These are phyloP conservation scores for Platanthera guangdongensis DNA, from an alignment of 106 monocot species.

Conservation along the genomic window DNA sequence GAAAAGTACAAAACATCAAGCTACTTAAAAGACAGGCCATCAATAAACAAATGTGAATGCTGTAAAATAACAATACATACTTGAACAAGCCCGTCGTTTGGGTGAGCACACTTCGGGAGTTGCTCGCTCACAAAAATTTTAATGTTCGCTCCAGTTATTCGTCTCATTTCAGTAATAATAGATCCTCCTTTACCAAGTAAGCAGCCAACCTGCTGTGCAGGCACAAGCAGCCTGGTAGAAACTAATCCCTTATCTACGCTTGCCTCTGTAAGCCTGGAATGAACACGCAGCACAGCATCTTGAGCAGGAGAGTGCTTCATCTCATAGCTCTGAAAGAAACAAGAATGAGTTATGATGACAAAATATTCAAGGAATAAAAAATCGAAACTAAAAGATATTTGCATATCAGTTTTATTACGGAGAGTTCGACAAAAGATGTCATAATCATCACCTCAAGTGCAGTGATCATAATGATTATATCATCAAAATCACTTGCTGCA, in stretches of 20 bases:
- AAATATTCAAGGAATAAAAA: neutral
- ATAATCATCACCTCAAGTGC: constrained; percentile 43
- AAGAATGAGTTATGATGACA: neutral
- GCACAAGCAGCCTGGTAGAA: constrained; percentile 75
- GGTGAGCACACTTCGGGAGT: constrained; percentile 65
- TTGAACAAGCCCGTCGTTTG: constrained; percentile 86
- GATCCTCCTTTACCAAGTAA: constrained; percentile 68
- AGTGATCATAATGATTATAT: constrained; percentile 65
- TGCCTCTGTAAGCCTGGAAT: constrained; percentile 48
- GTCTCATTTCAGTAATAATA: constrained; percentile 83
- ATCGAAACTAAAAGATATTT: neutral
- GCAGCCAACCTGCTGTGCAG: constrained; percentile 74
- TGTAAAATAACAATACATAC: constrained; percentile 16
- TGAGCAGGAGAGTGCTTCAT: constrained; percentile 63
- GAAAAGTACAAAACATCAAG: neutral
- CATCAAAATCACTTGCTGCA: constrained; percentile 57
- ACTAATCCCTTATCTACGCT: constrained; percentile 41
- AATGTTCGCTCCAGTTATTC: constrained; percentile 69
- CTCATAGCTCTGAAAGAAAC: constrained; percentile 49
- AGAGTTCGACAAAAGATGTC: neutral
- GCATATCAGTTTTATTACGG: neutral
- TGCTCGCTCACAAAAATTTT: constrained; percentile 72
- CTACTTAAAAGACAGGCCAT: constrained; percentile 2
- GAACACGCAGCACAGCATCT: constrained; percentile 67
- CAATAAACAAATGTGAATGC: neutral